Conservation (phyloP, 495 filamentous ascomycete genomes). For the Annulohypoxylon maeteangense region DNA sequence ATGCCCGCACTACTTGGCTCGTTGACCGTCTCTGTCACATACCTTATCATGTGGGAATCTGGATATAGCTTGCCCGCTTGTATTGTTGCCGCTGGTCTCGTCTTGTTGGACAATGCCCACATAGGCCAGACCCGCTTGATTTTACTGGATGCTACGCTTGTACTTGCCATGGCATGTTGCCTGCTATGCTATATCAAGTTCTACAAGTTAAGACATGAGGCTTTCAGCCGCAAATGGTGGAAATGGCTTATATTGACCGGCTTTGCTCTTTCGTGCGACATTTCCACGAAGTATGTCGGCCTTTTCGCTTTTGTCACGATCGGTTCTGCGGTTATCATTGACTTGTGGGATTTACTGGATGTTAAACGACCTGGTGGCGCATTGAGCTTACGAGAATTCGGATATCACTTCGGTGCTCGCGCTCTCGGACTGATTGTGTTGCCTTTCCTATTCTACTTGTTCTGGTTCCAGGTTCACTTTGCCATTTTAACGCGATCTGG, state of each 20-base stretch:
- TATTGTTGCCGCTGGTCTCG: conserved; percentile 82
- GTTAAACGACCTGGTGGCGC: conserved; percentile 82
- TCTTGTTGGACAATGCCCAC: conserved; percentile 98
- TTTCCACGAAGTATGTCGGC: conserved; percentile 98
- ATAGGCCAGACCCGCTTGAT: conserved; percentile 97
- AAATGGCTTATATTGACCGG: conserved; percentile 98
- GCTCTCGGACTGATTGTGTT: conserved; percentile 84
- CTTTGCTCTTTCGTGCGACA: conserved; percentile 93
- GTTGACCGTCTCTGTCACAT: conserved; percentile 92
- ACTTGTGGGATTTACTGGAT: conserved; percentile 94
- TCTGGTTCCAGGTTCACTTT: conserved; percentile 99
- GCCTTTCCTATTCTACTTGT: conserved; percentile 97
- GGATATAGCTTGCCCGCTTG: conserved; percentile 95
- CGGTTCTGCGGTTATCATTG: conserved; percentile 89
- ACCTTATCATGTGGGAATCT: conserved; percentile 99
- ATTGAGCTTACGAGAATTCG: conserved; percentile 79
- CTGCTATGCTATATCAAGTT: conserved; percentile 95
- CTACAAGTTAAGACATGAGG: conserved; percentile 91
- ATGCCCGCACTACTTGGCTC: conserved; percentile 93
- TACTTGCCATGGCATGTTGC: conserved; percentile 94
- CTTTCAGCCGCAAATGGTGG: conserved; percentile 98
- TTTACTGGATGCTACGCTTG: conserved; percentile 91
- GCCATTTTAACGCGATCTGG: conserved; percentile 87
- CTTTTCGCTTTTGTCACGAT: conserved; percentile 98
- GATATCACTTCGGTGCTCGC: conserved; percentile 89